phyloP scores from a whole-genome alignment of 345 rosid genomes.

The Eucalyptus sp. region DNA sequence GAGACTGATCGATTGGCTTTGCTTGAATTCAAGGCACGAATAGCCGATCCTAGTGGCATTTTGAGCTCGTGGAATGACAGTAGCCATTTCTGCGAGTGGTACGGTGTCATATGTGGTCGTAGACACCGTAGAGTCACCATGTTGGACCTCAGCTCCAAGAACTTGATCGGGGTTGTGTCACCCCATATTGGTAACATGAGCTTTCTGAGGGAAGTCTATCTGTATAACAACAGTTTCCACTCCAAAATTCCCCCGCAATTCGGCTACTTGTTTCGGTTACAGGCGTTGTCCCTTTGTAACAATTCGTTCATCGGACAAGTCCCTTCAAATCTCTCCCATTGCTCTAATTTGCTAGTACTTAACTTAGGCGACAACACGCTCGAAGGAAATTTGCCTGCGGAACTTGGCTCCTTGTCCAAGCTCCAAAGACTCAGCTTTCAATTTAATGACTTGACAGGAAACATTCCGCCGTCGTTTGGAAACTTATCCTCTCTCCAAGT shows the following conservation, averaged over 20 bases:
- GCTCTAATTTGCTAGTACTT: neutral
- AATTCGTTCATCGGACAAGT: neutral
- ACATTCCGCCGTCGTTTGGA: neutral
- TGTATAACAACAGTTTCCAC: fast-evolving
- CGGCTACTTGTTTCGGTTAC: neutral
- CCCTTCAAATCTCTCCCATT: slow-evolving; percentile 1
- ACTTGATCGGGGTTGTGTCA: fast-evolving
- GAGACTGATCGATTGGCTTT: neutral
- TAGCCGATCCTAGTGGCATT: fast-evolving
- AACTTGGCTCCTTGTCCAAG: neutral
- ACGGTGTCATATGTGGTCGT: fast-evolving
- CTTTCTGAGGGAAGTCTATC: fast-evolving
- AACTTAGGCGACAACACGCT: neutral
- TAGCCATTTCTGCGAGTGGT: fast-evolving
- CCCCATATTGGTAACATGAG: neutral
- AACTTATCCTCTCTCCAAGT: neutral
- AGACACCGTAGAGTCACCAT: fast-evolving
- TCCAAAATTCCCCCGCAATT: fast-evolving
- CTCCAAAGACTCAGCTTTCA: neutral
- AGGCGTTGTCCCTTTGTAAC: fast-evolving
- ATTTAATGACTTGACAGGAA: neutral
- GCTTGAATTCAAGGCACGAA: neutral
- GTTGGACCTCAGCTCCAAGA: fast-evolving
- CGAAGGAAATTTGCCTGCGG: neutral
- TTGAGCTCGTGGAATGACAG: neutral